These are phyloP conservation scores for Fraxinus albicans DNA, from an alignment of 305 asterid species.

Conservation along the genomic window DNA sequence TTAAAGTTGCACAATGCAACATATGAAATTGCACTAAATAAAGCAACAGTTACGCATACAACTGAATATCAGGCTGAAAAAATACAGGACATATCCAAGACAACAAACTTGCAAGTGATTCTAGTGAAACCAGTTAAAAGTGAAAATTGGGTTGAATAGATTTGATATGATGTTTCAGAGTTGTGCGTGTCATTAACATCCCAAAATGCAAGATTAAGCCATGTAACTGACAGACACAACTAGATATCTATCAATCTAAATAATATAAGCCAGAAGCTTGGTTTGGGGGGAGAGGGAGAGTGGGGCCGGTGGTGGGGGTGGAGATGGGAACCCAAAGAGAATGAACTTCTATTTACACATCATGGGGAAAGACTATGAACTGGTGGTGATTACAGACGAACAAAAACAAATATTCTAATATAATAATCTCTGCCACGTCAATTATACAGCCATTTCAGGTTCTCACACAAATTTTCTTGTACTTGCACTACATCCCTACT, in stretches of 20 bases:
- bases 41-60: neutral
- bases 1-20: neutral
- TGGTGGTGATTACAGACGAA: neutral
- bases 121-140: neutral
- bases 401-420: neutral
- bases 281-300: neutral
- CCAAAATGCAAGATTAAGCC: neutral
- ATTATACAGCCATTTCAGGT: neutral
- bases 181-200: neutral
- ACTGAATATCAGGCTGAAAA: neutral
- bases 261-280: neutral
- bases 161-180: neutral
- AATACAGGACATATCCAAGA: neutral
- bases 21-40: neutral
- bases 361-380: neutral
- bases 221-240: neutral
- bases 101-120: neutral
- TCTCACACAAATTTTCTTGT: neutral
- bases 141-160: neutral
- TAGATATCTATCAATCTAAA: neutral
- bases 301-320: too few species aligned
- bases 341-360: neutral
- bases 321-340: neutral
- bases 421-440: neutral
- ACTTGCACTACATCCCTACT: neutral